Conservation (phyloP, 495 filamentous ascomycete genomes). For the Paragyromitra xinjiangensis region DNA sequence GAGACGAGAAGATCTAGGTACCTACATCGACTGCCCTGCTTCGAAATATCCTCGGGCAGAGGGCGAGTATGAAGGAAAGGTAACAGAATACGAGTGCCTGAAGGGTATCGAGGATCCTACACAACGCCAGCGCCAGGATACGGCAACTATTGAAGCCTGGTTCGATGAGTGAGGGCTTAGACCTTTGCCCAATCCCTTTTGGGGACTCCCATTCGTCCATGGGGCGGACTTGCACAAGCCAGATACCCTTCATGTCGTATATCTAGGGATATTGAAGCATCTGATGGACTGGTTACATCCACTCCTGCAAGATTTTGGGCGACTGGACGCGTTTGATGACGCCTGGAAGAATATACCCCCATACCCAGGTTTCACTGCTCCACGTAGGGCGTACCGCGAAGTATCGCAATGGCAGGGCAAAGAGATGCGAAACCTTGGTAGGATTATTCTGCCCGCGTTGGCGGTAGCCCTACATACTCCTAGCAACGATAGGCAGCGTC, state of each 20-base stretch:
- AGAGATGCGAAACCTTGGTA: neutral
- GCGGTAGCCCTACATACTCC: neutral
- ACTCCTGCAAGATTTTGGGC: neutral
- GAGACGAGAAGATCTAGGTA: too few species aligned
- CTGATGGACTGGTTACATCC: neutral
- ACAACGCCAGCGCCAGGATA: neutral
- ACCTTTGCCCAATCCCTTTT: neutral
- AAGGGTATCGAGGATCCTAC: neutral
- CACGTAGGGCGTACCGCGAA: neutral
- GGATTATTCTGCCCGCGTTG: neutral
- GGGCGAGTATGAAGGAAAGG: too few species aligned
- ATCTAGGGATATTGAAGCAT: conserved; percentile 1
- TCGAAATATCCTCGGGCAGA: too few species aligned
- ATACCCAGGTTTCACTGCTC: neutral
- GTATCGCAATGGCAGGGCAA: neutral
- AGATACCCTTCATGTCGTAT: neutral
- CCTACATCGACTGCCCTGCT: too few species aligned
- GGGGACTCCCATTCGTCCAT: neutral
- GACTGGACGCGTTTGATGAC: neutral
- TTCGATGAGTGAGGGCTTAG: neutral
- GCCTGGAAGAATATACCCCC: neutral
- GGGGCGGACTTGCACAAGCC: neutral
- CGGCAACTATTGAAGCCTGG: neutral
- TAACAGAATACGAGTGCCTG: too few species aligned
- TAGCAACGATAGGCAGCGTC: neutral